phyloP scores from a whole-genome alignment of 768 basidiomycete genomes.

The Xerocomellus intermedius region DNA sequence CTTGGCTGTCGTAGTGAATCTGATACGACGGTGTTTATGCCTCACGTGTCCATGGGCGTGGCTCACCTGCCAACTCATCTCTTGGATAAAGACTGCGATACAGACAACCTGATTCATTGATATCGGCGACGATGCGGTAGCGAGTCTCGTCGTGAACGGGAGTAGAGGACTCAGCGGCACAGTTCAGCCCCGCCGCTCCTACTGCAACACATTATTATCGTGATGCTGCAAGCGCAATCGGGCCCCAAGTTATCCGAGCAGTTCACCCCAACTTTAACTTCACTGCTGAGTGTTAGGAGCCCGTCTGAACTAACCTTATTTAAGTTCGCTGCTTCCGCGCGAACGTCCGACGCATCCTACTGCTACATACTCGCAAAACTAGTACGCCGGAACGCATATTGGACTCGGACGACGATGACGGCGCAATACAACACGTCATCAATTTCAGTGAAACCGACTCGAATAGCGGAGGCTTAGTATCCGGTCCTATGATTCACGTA shows the following conservation, averaged over 20 bases:
- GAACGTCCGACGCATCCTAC: no score
- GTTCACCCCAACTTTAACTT: no score
- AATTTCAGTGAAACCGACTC: no score
- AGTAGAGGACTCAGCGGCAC: constrained; percentile 32
- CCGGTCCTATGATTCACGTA: no score
- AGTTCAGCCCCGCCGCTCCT: constrained; percentile 56
- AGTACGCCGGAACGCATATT: no score
- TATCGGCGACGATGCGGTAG: neutral
- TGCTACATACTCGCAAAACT: no score
- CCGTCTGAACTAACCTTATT: no score
- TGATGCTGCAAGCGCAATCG: constrained; percentile 63
- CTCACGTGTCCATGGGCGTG: neutral
- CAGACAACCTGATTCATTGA: neutral
- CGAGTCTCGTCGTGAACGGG: neutral
- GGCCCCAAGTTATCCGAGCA: constrained; percentile 18
- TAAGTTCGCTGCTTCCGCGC: no score
- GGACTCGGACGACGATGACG: no score
- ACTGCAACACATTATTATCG: constrained; percentile 61
- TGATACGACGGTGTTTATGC: constrained; percentile 19
- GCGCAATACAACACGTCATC: no score
- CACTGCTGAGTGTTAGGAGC: neutral
- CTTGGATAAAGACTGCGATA: constrained; percentile 53
- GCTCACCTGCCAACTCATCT: constrained; percentile 60
- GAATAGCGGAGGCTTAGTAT: no score
- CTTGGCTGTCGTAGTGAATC: constrained; percentile 63